Evolutionary conservation across 2,329 filamentous ascomycete species (phyloP).

Genomic region (Cladophialophora bantiana): DNA sequence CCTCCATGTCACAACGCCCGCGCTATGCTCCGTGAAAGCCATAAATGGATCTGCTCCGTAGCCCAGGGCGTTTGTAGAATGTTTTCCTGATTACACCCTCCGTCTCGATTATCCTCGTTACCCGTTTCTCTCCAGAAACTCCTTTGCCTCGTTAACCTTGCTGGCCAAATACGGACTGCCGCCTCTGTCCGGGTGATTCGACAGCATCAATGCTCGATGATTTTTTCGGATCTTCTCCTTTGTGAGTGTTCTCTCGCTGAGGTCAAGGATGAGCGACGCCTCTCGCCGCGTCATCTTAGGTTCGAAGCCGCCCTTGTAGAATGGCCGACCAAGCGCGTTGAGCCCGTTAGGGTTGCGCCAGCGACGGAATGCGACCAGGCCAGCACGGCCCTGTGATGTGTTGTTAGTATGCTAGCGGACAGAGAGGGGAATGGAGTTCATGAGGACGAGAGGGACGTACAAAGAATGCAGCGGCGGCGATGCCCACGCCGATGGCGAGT

Average conservation of each 20-base stretch:
- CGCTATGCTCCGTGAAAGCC: slow-evolving; percentile 27
- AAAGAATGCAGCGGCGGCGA: slow-evolving; percentile 73
- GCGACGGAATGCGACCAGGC: slow-evolving; percentile 84
- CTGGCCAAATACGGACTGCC: slow-evolving; percentile 96
- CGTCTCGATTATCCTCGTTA: slow-evolving; percentile 10
- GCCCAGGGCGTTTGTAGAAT: background rate
- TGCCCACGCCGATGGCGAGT: slow-evolving; percentile 54
- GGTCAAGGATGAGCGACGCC: slow-evolving; percentile 86
- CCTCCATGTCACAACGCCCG: slow-evolving; percentile 24
- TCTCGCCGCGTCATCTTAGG: slow-evolving; percentile 91
- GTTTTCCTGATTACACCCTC: background rate
- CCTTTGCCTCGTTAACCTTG: slow-evolving; percentile 98
- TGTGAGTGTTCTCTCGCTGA: slow-evolving; percentile 86
- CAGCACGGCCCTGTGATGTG: slow-evolving; percentile 79
- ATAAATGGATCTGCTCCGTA: background rate
- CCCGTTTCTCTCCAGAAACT: slow-evolving; percentile 80
- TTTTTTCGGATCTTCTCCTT: slow-evolving; percentile 96
- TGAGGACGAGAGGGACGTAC: slow-evolving; percentile 60
- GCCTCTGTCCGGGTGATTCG: slow-evolving; percentile 97
- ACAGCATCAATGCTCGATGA: slow-evolving; percentile 92
- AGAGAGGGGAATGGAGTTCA: background rate
- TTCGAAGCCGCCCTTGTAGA: slow-evolving; percentile 99
- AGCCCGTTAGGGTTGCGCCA: slow-evolving; percentile 71
- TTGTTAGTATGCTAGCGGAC: slow-evolving; percentile 1
- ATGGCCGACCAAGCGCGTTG: slow-evolving; percentile 84